Evolutionary conservation across 2,329 filamentous ascomycete species (phyloP).

Genomic region (Nemania sp.): DNA sequence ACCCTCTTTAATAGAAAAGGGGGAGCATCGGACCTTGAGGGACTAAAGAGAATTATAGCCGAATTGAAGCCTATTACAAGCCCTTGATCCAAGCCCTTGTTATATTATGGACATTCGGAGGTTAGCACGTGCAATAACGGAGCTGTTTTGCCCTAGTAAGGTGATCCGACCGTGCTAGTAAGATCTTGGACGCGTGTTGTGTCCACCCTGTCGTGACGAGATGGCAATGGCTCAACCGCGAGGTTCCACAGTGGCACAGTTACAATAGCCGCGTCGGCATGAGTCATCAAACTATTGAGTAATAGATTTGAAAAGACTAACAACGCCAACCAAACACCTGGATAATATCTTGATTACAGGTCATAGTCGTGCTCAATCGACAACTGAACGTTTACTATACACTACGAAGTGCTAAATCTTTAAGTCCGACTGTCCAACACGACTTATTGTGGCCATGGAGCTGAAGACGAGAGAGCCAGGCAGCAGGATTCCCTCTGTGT

Average conservation of each 20-base stretch:
- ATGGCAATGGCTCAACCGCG: background rate
- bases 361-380: background rate
- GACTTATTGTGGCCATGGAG: background rate
- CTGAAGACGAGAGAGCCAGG: background rate
- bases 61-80: too few relatives aligned
- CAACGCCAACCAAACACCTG: background rate
- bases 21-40: too few relatives aligned
- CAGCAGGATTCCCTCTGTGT: background rate
- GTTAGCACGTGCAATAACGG: too few relatives aligned
- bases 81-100: too few relatives aligned
- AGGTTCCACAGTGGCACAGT: background rate
- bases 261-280: background rate
- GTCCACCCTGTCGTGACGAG: too few relatives aligned
- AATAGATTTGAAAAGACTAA: background rate
- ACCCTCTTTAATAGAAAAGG: too few relatives aligned
- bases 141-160: too few relatives aligned
- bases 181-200: too few relatives aligned
- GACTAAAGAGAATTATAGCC: too few relatives aligned
- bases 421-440: background rate
- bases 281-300: background rate
- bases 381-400: background rate
- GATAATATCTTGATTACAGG: background rate
- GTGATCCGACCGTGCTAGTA: too few relatives aligned
- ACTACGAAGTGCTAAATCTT: background rate
- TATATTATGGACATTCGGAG: too few relatives aligned